Evolutionary conservation across 148 eudicot species (phyloP).

Genomic region (Rheum nobile): DNA sequence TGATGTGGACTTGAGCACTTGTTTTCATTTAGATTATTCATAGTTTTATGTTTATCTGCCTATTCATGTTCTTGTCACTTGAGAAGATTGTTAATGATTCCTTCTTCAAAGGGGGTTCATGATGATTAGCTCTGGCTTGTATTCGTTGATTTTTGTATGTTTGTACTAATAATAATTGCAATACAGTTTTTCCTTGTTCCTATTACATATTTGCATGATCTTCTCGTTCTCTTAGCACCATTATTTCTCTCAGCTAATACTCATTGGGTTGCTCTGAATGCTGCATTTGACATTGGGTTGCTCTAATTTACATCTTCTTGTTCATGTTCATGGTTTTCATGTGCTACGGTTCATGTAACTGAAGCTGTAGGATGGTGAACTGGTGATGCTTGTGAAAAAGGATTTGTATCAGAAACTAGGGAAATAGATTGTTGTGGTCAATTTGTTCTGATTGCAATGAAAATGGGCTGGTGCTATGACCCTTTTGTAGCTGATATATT

Average conservation of each 20-base stretch:
- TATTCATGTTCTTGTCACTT: not conserved
- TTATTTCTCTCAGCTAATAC: not conserved
- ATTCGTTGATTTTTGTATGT: slow-evolving; percentile 6
- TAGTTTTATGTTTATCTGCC: slow-evolving; percentile 1
- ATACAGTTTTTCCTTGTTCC: not conserved
- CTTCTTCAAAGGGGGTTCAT: not conserved
- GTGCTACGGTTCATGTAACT: not conserved
- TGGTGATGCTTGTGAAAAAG: not conserved
- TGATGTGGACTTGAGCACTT: not conserved
- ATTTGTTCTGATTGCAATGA: not conserved
- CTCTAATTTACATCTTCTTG: not conserved
- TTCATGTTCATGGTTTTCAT: not conserved
- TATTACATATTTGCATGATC: not conserved
- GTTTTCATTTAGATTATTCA: not conserved
- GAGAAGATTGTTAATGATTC: not conserved
- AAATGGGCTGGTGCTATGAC: not conserved
- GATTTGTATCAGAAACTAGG: slow-evolving; percentile 1
- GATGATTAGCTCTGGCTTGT: not conserved
- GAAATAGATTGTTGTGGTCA: not conserved
- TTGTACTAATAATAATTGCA: not conserved
- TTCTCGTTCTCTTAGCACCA: not conserved
- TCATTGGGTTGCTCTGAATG: not conserved
- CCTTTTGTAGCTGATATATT: not conserved
- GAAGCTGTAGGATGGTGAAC: not conserved
- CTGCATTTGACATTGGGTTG: not conserved